Conservation (phyloP, 1,139 yeast species). For the Taphrina deformans region DNA sequence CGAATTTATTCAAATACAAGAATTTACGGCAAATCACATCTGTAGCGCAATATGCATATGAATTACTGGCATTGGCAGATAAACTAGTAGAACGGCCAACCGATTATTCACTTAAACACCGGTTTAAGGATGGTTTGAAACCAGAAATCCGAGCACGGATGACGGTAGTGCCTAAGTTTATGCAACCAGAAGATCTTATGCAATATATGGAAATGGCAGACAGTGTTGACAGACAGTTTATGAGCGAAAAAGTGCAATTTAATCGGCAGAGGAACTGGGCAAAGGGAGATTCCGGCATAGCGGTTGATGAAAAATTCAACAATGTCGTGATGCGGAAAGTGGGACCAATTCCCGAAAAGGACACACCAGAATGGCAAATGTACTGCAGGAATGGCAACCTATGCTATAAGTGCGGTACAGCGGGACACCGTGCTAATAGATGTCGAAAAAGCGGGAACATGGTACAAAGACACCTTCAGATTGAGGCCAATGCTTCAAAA, state of each 20-base stretch:
- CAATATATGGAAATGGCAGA: background rate
- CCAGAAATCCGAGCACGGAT: background rate
- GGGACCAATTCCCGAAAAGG: background rate
- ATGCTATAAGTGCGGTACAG: background rate
- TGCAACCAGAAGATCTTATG: background rate
- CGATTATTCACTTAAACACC: background rate
- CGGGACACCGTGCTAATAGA: background rate
- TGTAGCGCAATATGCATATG: background rate
- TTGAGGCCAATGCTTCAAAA: no score
- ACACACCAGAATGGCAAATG: background rate
- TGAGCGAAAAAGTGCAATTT: background rate
- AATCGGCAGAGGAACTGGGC: background rate
- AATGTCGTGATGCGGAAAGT: background rate
- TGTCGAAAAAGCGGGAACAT: background rate
- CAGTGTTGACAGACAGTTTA: background rate
- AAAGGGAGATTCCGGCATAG: background rate
- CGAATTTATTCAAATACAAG: background rate
- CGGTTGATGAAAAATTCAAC: background rate
- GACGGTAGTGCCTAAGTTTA: background rate
- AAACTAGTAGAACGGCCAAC: background rate
- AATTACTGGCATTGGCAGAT: background rate
- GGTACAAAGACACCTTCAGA: no score
- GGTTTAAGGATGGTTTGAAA: background rate
- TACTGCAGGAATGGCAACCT: background rate
- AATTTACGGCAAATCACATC: background rate